Percentiles rank a stretch among this genome's conserved stretches.
Evolutionary conservation across 495 filamentous ascomycete genomes (phyloP).

Genomic region (Mytilinidion resinicola): DNA sequence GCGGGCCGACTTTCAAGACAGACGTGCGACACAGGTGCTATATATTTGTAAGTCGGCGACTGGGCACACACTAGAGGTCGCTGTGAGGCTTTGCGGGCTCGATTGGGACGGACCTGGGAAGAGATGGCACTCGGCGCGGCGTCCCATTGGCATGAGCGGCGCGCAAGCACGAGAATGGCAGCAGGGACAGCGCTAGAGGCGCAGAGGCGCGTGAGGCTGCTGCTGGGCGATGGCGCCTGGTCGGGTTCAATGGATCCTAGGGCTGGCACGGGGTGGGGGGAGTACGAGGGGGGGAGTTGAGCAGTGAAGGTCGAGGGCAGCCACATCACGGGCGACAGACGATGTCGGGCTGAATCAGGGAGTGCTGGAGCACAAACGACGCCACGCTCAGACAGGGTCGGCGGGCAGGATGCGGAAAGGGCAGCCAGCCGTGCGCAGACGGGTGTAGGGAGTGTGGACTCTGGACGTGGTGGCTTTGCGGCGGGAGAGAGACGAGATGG

Average conservation of each 20-base stretch:
- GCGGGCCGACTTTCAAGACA: constrained; percentile 21
- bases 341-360: constrained; percentile 5
- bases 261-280: constrained; percentile 15
- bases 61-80: constrained; percentile 6
- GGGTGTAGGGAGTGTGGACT: no score
- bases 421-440: no score
- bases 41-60: constrained; percentile 21
- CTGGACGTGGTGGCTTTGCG: no score
- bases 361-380: constrained; percentile 9
- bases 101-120: not conserved
- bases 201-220: not conserved
- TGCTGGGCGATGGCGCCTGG: constrained; percentile 12
- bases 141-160: constrained; percentile 19
- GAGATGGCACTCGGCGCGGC: not conserved
- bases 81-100: not conserved
- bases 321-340: no score
- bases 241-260: constrained; percentile 11
- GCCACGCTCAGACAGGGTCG: constrained; percentile 3
- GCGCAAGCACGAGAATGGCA: not conserved
- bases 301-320: not conserved
- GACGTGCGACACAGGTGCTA: constrained; percentile 23
- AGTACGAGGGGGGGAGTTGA: constrained; percentile 1
- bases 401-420: no score
- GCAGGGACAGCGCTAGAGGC: not conserved
- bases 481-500: not conserved